Base-by-base conservation (phyloP, 441 rosid species). In the Erodium texanum region DNA sequence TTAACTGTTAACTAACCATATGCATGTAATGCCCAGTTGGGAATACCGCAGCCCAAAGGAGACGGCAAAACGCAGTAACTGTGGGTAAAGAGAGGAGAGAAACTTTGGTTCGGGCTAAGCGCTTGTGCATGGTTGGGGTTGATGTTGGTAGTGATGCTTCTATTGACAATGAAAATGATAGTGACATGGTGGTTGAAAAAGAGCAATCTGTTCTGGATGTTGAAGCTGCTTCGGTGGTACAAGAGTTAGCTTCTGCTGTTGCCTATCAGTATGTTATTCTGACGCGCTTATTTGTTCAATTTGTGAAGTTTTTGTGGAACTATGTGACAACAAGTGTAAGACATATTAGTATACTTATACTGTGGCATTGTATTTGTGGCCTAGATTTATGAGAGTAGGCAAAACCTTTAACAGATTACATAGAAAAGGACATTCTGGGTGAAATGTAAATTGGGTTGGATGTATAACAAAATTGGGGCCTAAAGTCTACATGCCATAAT, bases 61-160 rank as follows among this genome's bases (percentile, higher is more conserved):
- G 99, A 79, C 81, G 96, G 76, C 91, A 85, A 75, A 87, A 85
- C 76, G 97, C 99, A 5, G 87, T 84, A 62, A 84, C 91, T 0
- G 90, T 91, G 77, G 90, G 96, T 11, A 91, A 89, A 77, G 99
- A 94, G 77, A 83, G 93, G 75, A 85, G 97, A 73, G 97, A 94
- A n/a, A 83, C 80, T 10, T 75, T 91, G 79, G 89, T 94, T 63
- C 84, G 93, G 10, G 96, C 96, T 0, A 94, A 91, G 84, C 84
- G 94, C 45, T 80, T 91, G 48, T 91, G 97, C 71, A 82, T 93
- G 81, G 86, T 76, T 16, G 93, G 97, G 70, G 83, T 86, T 65
- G 76, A 77, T 68, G 88, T 82, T n/a, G 83, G 82, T 14, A 66
- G 29, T 4, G 90, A 77, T 71, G 73, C 68, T 68, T 50, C 67